Base-by-base conservation (phyloP, 2,329 filamentous ascomycete species). In the Sporothrix mexicana region DNA sequence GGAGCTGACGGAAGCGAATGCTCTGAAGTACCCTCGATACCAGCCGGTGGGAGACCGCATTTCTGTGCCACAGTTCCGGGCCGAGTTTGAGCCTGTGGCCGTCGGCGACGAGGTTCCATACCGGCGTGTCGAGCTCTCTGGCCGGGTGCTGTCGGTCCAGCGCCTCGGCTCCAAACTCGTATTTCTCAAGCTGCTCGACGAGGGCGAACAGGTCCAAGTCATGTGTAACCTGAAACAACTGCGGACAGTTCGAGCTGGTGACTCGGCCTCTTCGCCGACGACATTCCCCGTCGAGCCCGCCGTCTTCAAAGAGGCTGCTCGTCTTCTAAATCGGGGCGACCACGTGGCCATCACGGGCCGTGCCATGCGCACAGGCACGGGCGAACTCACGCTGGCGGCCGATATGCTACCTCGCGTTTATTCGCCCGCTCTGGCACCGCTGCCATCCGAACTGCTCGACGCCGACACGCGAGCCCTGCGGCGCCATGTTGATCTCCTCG, bases 401-500 rank as follows among this genome's bases (percentile, higher is more conserved):
- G 87, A 84, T 3, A 82, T 88, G 67, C 80, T 97, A 13, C 95
- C 95, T 4, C 83, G 87, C 62, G 84, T 97, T 12, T 83, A 97
- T 62, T 88, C 93, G 15, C 95, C 95, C 0, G 91, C 92, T 76
- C 85, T 98, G 74, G 92, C 95, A 76, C 90, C 92, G 76, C 86
- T 97, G 15, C 96, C 96, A 0, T 85, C 90, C 47, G 87, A 87
- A 72, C 84, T 97, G 66, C 86, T 87, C 66, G 90, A 94, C 78
- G 86, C 88, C 57, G 92, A 95, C 80, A 92, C 89, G 49, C 90
- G 90, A 76, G 90, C 92, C 53, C 89, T 92, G 75, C 90, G 92
- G 76, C 93, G 94, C 25, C 95, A 98, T 82, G 87, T 97, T 53
- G 93, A 98, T 81, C 89, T 97, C 81, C 87, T 98, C 43, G 91